Evolutionary conservation across 257 asterid genomes (phyloP).

Genomic region (Gardenia jasminoides): DNA sequence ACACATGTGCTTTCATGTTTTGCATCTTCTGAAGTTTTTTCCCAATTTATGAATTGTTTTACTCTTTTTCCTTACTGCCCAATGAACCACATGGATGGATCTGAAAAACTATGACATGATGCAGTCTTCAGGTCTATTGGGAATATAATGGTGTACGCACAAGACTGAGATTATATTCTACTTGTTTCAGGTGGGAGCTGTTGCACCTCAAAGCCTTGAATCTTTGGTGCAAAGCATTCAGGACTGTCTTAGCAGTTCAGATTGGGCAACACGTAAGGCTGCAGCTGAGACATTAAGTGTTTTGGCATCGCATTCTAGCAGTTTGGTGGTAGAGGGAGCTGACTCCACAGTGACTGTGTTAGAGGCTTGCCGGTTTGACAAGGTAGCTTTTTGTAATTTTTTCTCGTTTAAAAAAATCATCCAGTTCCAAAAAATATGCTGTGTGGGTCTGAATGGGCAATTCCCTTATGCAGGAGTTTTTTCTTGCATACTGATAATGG

Average conservation of each 20-base stretch:
- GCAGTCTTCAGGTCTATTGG: background rate
- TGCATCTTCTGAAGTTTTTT: background rate
- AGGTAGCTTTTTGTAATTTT: conserved; percentile 43
- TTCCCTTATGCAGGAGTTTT: conserved; percentile 1
- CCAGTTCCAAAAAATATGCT: background rate
- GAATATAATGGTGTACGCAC: background rate
- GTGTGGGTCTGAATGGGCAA: conserved; percentile 1
- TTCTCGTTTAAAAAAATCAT: conserved; percentile 6
- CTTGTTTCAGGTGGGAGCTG: conserved; percentile 76
- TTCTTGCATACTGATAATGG: background rate
- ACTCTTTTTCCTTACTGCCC: background rate
- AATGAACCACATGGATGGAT: background rate
- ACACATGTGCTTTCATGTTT: background rate
- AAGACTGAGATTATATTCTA: background rate
- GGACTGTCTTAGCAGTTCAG: conserved; percentile 75
- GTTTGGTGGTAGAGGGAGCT: conserved; percentile 62
- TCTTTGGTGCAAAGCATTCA: conserved; percentile 77
- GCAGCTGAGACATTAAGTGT: conserved; percentile 84
- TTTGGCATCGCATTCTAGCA: conserved; percentile 58
- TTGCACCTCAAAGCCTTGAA: conserved; percentile 79
- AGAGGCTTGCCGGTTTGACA: conserved; percentile 94
- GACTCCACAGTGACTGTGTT: conserved; percentile 68
- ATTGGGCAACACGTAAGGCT: conserved; percentile 97
- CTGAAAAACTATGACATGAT: background rate
- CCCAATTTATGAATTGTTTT: background rate